phyloP scores from a whole-genome alignment of 805 yeast species.

The Candida tibetensis region DNA sequence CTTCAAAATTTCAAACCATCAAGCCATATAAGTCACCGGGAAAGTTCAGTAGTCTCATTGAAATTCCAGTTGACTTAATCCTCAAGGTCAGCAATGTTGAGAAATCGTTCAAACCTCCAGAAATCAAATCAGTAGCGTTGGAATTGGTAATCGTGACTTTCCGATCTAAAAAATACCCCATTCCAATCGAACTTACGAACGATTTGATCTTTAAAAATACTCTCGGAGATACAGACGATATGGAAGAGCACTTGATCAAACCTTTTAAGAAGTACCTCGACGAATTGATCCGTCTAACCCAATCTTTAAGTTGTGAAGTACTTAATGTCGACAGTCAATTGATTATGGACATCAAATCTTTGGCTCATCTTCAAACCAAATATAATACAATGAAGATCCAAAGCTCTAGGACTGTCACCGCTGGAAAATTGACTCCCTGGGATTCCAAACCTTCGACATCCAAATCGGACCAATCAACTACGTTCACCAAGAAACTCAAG shows the following conservation, averaged over 20 bases:
- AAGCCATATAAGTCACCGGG: background rate
- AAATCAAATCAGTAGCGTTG: slow-evolving; percentile 18
- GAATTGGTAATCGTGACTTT: slow-evolving; percentile 33
- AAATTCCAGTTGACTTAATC: slow-evolving; percentile 3
- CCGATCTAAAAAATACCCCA: slow-evolving; percentile 32
- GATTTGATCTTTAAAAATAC: slow-evolving; percentile 28
- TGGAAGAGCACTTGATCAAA: slow-evolving; percentile 19
- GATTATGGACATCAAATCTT: slow-evolving; percentile 26
- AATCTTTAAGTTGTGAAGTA: slow-evolving; percentile 15
- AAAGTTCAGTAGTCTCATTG: background rate
- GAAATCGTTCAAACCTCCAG: slow-evolving; percentile 18
- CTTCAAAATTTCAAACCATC: slow-evolving; percentile 1
- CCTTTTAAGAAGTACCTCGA: slow-evolving; percentile 21
- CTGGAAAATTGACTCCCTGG: slow-evolving; percentile 5
- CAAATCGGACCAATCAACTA: background rate
- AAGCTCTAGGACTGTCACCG: slow-evolving; percentile 4
- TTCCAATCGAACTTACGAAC: slow-evolving; percentile 38
- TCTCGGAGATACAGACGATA: slow-evolving; percentile 14
- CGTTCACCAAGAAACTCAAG: slow-evolving; percentile 4
- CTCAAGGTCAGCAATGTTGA: slow-evolving; percentile 14
- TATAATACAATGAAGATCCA: slow-evolving; percentile 18
- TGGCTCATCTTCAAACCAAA: slow-evolving; percentile 24
- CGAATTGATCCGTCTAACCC: slow-evolving; percentile 15
- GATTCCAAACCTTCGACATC: background rate
- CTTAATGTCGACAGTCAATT: slow-evolving; percentile 17